phyloP scores from a whole-genome alignment of 441 rosid genomes.

The Populus hybrid region DNA sequence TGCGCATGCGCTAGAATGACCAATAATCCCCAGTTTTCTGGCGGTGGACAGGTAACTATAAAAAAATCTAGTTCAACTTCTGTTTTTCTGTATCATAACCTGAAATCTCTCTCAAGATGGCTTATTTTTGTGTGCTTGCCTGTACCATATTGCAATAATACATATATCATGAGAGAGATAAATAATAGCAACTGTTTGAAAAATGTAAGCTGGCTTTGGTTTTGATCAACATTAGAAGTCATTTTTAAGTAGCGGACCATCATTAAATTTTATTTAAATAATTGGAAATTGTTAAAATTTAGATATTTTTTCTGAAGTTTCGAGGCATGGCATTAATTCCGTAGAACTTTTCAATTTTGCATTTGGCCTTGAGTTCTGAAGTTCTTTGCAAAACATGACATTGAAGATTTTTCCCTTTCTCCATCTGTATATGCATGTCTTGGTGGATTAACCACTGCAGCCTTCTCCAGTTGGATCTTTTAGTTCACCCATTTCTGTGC shows the following conservation, averaged over 20 bases:
- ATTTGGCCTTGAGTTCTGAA: background rate
- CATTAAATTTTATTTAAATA: background rate
- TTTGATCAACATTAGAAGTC: background rate
- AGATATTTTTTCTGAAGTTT: background rate
- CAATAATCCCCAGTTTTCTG: conserved; percentile 59
- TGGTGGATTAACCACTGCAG: conserved; percentile 28
- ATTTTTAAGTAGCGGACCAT: background rate
- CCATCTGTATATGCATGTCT: background rate
- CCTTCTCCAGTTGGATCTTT: conserved; percentile 38
- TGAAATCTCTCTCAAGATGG: background rate
- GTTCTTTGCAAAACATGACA: background rate
- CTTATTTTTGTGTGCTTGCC: background rate
- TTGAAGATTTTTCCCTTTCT: background rate
- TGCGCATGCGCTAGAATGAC: conserved; percentile 47
- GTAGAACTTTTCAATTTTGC: too few relatives aligned
- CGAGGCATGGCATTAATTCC: background rate
- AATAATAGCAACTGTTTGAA: conserved; percentile 27
- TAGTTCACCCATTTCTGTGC: conserved; percentile 23
- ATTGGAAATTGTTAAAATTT: background rate
- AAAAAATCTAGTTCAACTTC: background rate
- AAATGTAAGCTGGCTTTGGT: background rate
- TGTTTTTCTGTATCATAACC: background rate
- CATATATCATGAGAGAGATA: background rate
- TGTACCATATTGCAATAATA: background rate
- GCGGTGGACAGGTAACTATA: conserved; percentile 52